phyloP scores from a whole-genome alignment of 192 early-diverging fungal genomes.

The Funneliformis geosporum region DNA sequence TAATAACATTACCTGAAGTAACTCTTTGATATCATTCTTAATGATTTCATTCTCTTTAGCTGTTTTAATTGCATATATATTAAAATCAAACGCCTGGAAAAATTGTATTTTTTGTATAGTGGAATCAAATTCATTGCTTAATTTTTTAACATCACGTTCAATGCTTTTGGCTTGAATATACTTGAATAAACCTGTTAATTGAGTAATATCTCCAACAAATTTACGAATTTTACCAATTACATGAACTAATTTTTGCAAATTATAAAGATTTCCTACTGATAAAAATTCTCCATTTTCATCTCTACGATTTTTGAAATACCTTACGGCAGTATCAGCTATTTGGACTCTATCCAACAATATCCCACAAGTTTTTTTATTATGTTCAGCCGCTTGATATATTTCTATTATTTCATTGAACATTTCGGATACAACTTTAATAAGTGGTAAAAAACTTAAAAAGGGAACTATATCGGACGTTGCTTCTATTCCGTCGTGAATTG shows the following conservation, averaged over 20 bases:
- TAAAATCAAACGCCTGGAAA: background rate
- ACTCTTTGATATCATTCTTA: too few species aligned
- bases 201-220: background rate
- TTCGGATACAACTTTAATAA: too few species aligned
- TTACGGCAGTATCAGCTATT: background rate
- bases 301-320: background rate
- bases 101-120: constrained; percentile 29
- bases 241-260: background rate
- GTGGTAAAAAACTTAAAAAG: too few species aligned
- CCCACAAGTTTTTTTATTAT: background rate
- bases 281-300: background rate
- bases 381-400: background rate
- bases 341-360: background rate
- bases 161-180: background rate
- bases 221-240: background rate
- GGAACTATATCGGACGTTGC: too few species aligned
- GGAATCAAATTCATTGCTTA: constrained; percentile 27
- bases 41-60: too few species aligned
- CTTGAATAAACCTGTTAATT: background rate
- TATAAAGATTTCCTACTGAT: background rate
- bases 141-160: constrained; percentile 15
- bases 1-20: too few species aligned
- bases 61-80: too few species aligned
- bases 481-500: too few species aligned
- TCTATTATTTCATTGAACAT: too few species aligned